Percentiles rank a stretch among this genome's conserved stretches.
These are phyloP conservation scores for Debaryomycetaceae sp. DNA, from an alignment of 1,139 yeast genomes.

Conservation along the genomic window DNA sequence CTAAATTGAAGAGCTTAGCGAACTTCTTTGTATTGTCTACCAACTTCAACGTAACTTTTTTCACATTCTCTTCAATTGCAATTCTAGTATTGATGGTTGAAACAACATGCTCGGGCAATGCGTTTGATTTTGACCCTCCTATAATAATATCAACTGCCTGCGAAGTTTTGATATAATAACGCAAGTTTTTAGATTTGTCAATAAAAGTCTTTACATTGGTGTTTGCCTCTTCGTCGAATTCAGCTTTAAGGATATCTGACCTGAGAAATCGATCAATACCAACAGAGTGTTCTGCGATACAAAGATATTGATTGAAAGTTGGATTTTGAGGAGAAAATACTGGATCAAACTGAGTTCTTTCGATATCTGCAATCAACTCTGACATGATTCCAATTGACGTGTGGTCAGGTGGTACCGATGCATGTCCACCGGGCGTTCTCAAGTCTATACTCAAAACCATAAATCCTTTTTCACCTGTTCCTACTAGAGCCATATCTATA, in stretches of 20 bases:
- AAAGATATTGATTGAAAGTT: slow-evolving; percentile 34
- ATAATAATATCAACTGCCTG: slow-evolving; percentile 31
- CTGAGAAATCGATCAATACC: slow-evolving; percentile 14
- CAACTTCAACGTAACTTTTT: slow-evolving; percentile 17
- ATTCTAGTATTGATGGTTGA: slow-evolving; percentile 30
- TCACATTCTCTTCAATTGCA: slow-evolving; percentile 26
- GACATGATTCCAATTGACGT: slow-evolving; percentile 43
- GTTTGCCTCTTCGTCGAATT: slow-evolving; percentile 23
- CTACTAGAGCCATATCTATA: slow-evolving; percentile 49
- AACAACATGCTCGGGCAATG: slow-evolving; percentile 31
- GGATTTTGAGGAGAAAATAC: slow-evolving; percentile 36
- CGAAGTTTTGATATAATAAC: slow-evolving; percentile 26
- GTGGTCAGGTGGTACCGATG: slow-evolving; percentile 43
- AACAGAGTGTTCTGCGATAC: slow-evolving; percentile 34
- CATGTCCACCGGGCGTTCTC: slow-evolving; percentile 43
- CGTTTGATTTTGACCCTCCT: slow-evolving; percentile 37
- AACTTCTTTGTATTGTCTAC: slow-evolving; percentile 20
- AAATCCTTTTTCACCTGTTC: slow-evolving; percentile 44
- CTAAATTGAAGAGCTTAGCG: slow-evolving; percentile 29
- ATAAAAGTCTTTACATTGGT: slow-evolving; percentile 17
- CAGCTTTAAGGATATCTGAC: slow-evolving; percentile 26
- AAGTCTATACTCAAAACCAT: slow-evolving; percentile 29
- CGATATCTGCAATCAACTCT: slow-evolving; percentile 30
- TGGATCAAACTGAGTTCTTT: slow-evolving; percentile 29
- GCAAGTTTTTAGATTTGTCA: slow-evolving; percentile 11